phyloP scores from a whole-genome alignment of 139 green algal genomes.

The Coccomyxa sp. region DNA sequence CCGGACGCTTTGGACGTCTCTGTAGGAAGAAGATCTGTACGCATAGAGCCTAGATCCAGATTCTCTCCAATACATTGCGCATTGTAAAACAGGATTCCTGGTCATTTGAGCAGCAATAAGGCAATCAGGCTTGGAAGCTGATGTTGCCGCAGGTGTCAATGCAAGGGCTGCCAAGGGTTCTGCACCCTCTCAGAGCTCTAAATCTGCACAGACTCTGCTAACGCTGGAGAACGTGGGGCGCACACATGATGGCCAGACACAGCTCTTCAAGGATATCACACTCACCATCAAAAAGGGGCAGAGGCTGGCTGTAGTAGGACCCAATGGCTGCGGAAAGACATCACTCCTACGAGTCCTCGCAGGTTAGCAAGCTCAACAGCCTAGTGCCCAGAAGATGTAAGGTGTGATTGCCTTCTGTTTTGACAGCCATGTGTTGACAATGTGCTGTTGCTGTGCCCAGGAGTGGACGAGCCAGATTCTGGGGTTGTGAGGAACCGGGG shows the following conservation, averaged over 20 bases:
- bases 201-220: conserved; percentile 31
- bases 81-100: no score
- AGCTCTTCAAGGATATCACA: conserved; percentile 60
- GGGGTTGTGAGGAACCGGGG: conserved; percentile 22
- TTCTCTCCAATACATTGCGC: no score
- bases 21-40: no score
- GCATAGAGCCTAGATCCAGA: no score
- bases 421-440: background rate
- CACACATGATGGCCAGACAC: conserved; percentile 58
- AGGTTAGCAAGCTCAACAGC: conserved; percentile 11
- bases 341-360: conserved; percentile 62
- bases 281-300: conserved; percentile 54
- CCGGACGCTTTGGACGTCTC: no score
- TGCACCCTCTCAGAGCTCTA: background rate
- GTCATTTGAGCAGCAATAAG: no score
- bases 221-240: conserved; percentile 56
- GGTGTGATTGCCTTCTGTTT: background rate
- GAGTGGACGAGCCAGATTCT: conserved; percentile 37
- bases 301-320: conserved; percentile 59
- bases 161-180: background rate
- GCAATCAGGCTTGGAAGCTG: no score
- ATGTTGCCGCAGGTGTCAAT: background rate
- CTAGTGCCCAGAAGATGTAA: background rate
- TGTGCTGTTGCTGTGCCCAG: conserved; percentile 7
- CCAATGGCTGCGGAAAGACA: conserved; percentile 68